Conservation (phyloP, 345 rosid species). For the Lepidium didymum region DNA sequence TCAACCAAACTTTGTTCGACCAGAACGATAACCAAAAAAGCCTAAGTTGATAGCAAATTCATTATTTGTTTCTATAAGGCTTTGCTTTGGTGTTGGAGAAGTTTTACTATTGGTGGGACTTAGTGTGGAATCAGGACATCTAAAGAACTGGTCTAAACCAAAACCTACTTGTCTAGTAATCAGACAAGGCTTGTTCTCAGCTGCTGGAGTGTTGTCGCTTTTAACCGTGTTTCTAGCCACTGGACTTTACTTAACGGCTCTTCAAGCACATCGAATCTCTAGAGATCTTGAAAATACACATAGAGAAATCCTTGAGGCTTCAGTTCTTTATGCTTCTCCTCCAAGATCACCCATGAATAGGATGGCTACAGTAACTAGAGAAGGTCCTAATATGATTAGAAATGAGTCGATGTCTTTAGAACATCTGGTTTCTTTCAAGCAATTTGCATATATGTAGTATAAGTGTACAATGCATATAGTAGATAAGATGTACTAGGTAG, state of each 20-base stretch:
- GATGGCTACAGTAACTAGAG: constrained; percentile 46
- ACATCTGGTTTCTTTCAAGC: constrained; percentile 17
- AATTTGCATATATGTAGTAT: neutral
- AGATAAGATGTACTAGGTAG: neutral
- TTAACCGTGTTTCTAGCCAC: constrained; percentile 60
- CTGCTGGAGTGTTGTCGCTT: constrained; percentile 68
- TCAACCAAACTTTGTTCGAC: too few species aligned
- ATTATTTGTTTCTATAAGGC: constrained; percentile 30
- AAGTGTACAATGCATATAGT: neutral
- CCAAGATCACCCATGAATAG: constrained; percentile 41
- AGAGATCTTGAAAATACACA: constrained; percentile 41
- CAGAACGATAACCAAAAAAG: too few species aligned
- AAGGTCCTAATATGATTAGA: constrained; percentile 41
- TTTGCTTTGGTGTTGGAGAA: constrained; percentile 72
- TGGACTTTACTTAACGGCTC: constrained; percentile 64
- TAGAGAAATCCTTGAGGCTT: constrained; percentile 50
- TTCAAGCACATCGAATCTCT: constrained; percentile 55
- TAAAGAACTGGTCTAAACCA: constrained; percentile 70
- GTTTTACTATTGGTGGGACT: constrained; percentile 65
- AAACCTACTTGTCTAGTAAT: constrained; percentile 54
- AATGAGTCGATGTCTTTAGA: constrained; percentile 5
- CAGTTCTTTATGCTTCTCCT: constrained; percentile 56
- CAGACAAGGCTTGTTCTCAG: constrained; percentile 69
- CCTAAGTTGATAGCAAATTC: neutral
- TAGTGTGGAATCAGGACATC: constrained; percentile 89